Evolutionary conservation across 2,329 filamentous ascomycete species (phyloP), one percentile per base, ranked within the genome.

Genomic region (Rhexocercosporidium sp.): DNA sequence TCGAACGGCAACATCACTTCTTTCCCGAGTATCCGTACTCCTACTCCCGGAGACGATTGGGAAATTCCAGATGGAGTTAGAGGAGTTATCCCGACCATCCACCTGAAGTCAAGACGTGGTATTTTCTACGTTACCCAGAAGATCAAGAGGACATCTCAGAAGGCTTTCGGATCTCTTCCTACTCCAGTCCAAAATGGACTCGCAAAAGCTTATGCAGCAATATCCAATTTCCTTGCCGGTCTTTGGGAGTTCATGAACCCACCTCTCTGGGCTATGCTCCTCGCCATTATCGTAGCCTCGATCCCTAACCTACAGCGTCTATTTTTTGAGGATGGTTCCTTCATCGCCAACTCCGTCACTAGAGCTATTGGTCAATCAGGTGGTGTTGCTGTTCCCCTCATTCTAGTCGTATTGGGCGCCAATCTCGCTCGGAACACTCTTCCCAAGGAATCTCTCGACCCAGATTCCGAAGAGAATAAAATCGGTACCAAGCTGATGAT

Each of bases 181-280:
- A 70, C 73, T 4, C 80, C 82, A 20, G 67, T 87, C 0, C 88
- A 90, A 73, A 84, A 80, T 60, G 71, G 77, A 7, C 74, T 89
- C 3, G 78, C 81, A 11, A 81, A 78, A 27, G 70, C 81, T 20
- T 81, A 78, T 53, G 78, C 75, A 37, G 80, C 78, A 49, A 62
- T 81, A 34, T 73, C 73, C 78, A 86, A 78, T 69, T 90, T 92
- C 73, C 80, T 87, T 72, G 81, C 80, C 59, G 94, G 94, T 62
- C 78, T 94, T 14, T 96, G 92, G 92, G 91, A 92, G 57, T 97
- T 97, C 79, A 98, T 99, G 95, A 98, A 98, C 80, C 95, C 96
- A 49, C 96, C 96, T 0, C 88, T 99, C 29, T 98, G 94, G 94
- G 94, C 96, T 34, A 98, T 99, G 96, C 82, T 98, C 39, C 83